Percentiles rank a stretch among this genome's conserved stretches.
phyloP scores from a whole-genome alignment of 148 eudicot species.

The Rhododendron mucronatum region DNA sequence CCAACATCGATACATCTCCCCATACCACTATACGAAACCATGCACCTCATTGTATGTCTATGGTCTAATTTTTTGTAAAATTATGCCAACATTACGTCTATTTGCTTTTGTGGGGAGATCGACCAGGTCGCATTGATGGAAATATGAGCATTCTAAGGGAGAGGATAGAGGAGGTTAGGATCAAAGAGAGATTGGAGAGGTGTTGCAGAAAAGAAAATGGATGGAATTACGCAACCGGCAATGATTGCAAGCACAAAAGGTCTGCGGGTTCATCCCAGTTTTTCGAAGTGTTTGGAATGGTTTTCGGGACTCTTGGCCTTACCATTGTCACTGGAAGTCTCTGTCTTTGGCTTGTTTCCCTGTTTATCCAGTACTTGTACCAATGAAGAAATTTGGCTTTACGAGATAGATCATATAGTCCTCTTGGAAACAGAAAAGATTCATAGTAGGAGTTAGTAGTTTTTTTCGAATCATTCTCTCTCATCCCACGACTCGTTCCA shows the following conservation, averaged over 20 bases:
- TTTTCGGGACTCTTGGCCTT: constrained; percentile 28
- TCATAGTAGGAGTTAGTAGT: too few species aligned
- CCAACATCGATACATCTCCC: too few species aligned
- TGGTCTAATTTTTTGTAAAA: too few species aligned
- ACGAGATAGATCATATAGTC: background rate
- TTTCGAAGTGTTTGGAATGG: constrained; percentile 15
- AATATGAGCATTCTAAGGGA: constrained; percentile 12
- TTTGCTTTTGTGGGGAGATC: background rate
- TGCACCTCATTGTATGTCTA: too few species aligned
- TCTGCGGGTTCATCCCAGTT: background rate
- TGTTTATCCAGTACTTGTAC: background rate
- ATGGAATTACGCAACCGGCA: constrained; percentile 23
- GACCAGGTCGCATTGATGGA: background rate
- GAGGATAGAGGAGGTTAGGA: constrained; percentile 31
- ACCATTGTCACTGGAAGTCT: constrained; percentile 20
- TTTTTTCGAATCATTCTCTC: too few species aligned
- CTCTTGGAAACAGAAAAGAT: too few species aligned
- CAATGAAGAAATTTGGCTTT: background rate
- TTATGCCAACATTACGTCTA: background rate
- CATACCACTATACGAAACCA: too few species aligned
- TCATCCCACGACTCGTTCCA: too few species aligned
- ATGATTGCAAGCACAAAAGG: constrained; percentile 2
- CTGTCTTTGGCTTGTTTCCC: constrained; percentile 23
- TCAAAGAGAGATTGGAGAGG: constrained; percentile 33
- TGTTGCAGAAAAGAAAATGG: constrained; percentile 19